Base-by-base conservation (phyloP, 2,329 filamentous ascomycete genomes). In the Dactylellina cionopaga region DNA sequence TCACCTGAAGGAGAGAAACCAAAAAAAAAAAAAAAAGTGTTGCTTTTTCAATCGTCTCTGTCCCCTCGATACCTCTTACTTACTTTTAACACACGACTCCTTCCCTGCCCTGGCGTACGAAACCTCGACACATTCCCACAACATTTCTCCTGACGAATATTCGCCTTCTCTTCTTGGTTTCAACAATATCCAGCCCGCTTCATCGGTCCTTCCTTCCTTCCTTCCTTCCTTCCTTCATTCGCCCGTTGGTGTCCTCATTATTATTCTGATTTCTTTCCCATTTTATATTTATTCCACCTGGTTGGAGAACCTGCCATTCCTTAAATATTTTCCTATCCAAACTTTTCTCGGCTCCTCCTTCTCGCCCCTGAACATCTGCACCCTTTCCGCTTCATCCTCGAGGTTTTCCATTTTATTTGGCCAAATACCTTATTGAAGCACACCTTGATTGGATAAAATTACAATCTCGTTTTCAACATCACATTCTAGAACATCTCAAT, bases 141-240 rank as follows among this genome's bases (percentile, higher is more conserved):
- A 33, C 51, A 66, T 58, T 58, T 56, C 24, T 49, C 41, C 27
- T 37, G 24, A 64, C 35, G 46, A 52, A 47, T 56, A n/a, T 25
- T 66, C 62, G 62, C 62, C 62, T 66, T 66, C 62, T 58, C 44
- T 39, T 55, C 43, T 44, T 49, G 41, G 43, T 22, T 15, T 51
- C 25, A 6, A 27, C 15, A n/a, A 35, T 51, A 43, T 56, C 49
- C 33, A 31, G 37, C 29, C 51, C 41, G 33, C 51, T 55, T 55
- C 49, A 27, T 22, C 22, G 41, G 41, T 55, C 51, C 41, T n/a
- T 39, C 24, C n/a, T 35, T 7, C 29, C 35, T n/a, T 13, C 17
- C 33, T 39, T 35, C 17, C 35, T 41, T 35, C 13, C 27, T 55
- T 29, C 22, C 22, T 19, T 15, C 37, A 37, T 47, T 52, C 35